Evolutionary conservation across 371 early-diverging fungal genomes (phyloP), one percentile per base, ranked within the genome.

Genomic region (Actinomortierella ambigua): DNA sequence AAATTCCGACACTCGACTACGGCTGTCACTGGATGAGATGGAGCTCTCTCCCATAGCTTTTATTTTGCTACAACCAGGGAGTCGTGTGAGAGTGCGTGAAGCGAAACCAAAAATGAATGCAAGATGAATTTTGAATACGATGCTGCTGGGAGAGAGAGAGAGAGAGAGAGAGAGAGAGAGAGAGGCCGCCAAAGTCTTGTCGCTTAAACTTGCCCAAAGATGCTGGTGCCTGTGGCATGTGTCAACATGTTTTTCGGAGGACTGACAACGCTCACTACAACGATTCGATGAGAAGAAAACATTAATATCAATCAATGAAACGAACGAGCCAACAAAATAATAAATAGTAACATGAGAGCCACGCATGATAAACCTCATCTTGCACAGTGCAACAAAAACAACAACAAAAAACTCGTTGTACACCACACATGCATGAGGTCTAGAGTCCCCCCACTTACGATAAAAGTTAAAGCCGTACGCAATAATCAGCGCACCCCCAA

Each of bases 381-480:
- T n/a, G n/a, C n/a, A 11, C 34, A 34, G 4, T 4, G 11, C 7
- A 4, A 34, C 34, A 34, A 34, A 7, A 29, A 42, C 24, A 53
- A 44, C 20, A 44, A 28, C 15, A 26, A 50, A 15, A 51, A 2
- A 1, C 13, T 29, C 11, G 0, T 51, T 9, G 15, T 24, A 11
- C 34, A 34, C 4, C 7, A 34, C 34, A 34, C 34, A 34, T 6
- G 34, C 48, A 18, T 22, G 17, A 46, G 20, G 48, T 17, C 20
- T 11, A 48, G 15, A 48, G 22, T 18, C 20, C 20, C 1, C 2
- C 27, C 27, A 50, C 61, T 70, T 61, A 65, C 65, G 14, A 49
- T 63, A 71, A 52, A 62, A 62, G 50, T 66, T 71, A 27, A 63
- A 50, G 41, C 63, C 55, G 40, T 59, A 71, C 5, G 60, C 66